Evolutionary conservation across 2,329 filamentous ascomycete genomes (phyloP).

Genomic region (Cadophora luteo-olivacea): DNA sequence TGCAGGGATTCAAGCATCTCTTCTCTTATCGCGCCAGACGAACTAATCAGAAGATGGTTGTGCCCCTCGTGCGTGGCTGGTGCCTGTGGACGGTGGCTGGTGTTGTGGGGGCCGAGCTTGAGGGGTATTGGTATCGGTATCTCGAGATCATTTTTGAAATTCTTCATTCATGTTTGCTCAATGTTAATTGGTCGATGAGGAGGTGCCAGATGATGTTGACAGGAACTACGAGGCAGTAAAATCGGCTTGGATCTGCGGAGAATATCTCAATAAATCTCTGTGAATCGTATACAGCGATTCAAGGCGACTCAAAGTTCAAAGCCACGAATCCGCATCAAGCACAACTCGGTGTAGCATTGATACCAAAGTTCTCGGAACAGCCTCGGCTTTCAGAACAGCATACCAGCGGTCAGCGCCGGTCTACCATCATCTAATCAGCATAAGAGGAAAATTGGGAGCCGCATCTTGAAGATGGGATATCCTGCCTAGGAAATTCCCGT

Average conservation of each 20-base stretch:
- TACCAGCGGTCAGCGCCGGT: neutral
- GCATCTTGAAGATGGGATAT: conserved; percentile 1
- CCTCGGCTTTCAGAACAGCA: neutral
- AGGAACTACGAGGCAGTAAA: neutral
- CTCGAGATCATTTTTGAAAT: neutral
- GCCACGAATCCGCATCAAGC: neutral
- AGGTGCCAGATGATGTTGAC: neutral
- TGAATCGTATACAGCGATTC: neutral
- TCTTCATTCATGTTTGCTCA: neutral
- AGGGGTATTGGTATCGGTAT: neutral
- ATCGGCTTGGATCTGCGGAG: neutral
- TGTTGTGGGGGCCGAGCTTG: neutral
- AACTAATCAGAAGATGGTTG: neutral
- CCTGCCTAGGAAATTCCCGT: neutral
- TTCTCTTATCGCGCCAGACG: neutral
- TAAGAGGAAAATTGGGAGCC: neutral
- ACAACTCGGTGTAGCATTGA: neutral
- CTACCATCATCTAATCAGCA: neutral
- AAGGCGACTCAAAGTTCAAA: neutral
- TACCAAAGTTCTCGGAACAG: neutral
- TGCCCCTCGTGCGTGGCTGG: conserved; percentile 14
- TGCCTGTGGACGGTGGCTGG: conserved; percentile 5
- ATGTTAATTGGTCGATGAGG: neutral
- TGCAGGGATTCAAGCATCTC: neutral
- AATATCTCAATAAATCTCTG: neutral